phyloP scores from a whole-genome alignment of 208 protist genomes.

The Trypanosoma caninum region DNA sequence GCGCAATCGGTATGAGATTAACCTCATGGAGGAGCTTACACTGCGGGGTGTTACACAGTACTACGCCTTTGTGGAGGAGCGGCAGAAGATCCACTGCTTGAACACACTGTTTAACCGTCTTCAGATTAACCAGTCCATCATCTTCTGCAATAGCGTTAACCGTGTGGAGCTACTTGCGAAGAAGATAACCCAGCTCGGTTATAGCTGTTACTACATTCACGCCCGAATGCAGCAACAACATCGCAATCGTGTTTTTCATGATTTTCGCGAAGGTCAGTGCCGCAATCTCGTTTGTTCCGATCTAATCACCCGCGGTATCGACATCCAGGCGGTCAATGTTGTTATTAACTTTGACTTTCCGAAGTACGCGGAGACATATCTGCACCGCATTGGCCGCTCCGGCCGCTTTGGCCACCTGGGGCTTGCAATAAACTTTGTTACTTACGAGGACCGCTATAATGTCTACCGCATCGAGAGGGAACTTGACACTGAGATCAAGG shows the following conservation, averaged over 20 bases:
- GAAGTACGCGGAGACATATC: slow-evolving; percentile 97
- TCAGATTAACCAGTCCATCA: slow-evolving; percentile 99
- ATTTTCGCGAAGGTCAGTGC: slow-evolving; percentile 97
- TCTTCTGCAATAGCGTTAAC: slow-evolving; percentile 99
- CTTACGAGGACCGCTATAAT: slow-evolving; percentile 95
- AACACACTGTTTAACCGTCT: slow-evolving; percentile 99
- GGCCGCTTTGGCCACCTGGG: slow-evolving; percentile 98
- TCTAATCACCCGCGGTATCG: slow-evolving; percentile 99
- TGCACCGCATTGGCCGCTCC: slow-evolving; percentile 96
- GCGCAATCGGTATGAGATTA: slow-evolving; percentile 97
- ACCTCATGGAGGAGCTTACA: slow-evolving; percentile 98
- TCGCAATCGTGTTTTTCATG: slow-evolving; percentile 99
- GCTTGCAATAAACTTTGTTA: slow-evolving; percentile 99
- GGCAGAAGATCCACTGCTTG: slow-evolving; percentile 99
- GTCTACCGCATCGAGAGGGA: slow-evolving; percentile 98
- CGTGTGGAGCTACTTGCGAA: slow-evolving; percentile 99
- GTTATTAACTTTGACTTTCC: slow-evolving; percentile 99
- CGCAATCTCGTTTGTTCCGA: slow-evolving; percentile 99
- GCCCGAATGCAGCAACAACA: slow-evolving; percentile 98
- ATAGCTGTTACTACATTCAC: slow-evolving; percentile 99
- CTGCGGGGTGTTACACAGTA: slow-evolving; percentile 99
- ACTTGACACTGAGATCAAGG: slow-evolving; percentile 98
- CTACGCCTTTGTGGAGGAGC: slow-evolving; percentile 99
- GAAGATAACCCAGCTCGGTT: slow-evolving; percentile 99
- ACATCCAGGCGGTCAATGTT: slow-evolving; percentile 99